Base-by-base conservation (phyloP, 2,329 filamentous ascomycete genomes). In the Raffaelea deltoideospora region DNA sequence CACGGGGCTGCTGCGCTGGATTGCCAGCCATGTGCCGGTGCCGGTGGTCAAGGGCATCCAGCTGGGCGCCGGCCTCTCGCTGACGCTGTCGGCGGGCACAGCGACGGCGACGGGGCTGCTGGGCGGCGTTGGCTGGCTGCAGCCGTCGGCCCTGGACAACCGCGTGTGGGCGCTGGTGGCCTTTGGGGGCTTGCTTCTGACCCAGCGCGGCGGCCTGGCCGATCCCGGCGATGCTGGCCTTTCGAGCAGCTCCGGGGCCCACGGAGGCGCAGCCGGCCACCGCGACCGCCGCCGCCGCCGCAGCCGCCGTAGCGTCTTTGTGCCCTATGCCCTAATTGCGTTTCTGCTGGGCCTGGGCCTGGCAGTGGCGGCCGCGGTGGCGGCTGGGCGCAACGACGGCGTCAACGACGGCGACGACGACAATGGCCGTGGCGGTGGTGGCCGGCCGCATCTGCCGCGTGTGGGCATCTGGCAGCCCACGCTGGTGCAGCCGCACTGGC, bases 21-120 rank as follows among this genome's bases (percentile, higher is more conserved):
- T 84, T 35, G 77, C 81, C 9, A 59, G 64, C n/a, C 64, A 76
- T 13, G 79, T 92, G 9, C 88, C 88, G 1, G 72, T 87, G 13
- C 83, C 87, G 0, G 80, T 96, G 0, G 78, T 96, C 37, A 94
- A 93, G 53, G 88, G 88, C 22, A 95, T 96, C 45, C 90, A 96
- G 57, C 74, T 95, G 33, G 88, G 88, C 27, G 88, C 88, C 5
- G 88, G 88, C 2, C 63, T 96, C 33, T 85, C 80, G 14, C 68
- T 96, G 14, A 71, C 86, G 37, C 68, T 93, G 39, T 80, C 82
- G 11, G 83, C 85, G 8, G 85, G 83, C 3, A n/a, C n/a, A n/a
- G n/a, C n/a, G n/a, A n/a, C n/a, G n/a, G 64, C 67, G 1, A 69
- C 64, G 33, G n/a, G n/a, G n/a, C 67, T 92, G 40, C 64, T 90